phyloP scores from a whole-genome alignment of 116 monocot genomes.

The Papilionanthe hybrid region DNA sequence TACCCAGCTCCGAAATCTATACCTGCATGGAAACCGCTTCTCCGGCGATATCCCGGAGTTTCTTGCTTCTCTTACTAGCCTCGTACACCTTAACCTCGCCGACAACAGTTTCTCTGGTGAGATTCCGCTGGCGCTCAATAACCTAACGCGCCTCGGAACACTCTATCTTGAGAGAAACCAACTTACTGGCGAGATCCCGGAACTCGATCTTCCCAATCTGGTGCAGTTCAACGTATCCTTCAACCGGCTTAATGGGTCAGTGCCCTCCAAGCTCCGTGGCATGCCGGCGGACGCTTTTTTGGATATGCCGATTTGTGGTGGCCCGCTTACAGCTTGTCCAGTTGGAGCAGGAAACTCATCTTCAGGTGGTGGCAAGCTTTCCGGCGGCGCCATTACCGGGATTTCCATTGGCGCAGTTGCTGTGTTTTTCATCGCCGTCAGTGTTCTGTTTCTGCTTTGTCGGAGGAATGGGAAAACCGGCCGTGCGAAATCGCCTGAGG shows the following conservation, averaged over 20 bases:
- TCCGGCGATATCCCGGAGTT: slow-evolving; percentile 46
- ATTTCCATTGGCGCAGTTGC: slow-evolving; percentile 41
- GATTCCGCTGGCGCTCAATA: slow-evolving; percentile 43
- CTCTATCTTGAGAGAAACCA: slow-evolving; percentile 55
- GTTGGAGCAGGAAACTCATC: slow-evolving; percentile 8
- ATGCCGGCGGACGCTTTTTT: slow-evolving; percentile 29
- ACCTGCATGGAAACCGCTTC: slow-evolving; percentile 64
- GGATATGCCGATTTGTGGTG: slow-evolving; percentile 31
- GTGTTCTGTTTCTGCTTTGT: slow-evolving; percentile 37
- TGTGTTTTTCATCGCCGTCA: slow-evolving; percentile 24
- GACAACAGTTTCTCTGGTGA: slow-evolving; percentile 52
- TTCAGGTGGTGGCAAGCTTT: slow-evolving; percentile 26
- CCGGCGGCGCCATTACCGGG: slow-evolving; percentile 76
- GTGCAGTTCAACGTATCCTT: slow-evolving; percentile 39
- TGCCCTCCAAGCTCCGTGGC: slow-evolving; percentile 30
- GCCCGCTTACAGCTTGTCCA: slow-evolving; percentile 31
- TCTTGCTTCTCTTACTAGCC: slow-evolving; percentile 26
- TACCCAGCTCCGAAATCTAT: slow-evolving; percentile 49
- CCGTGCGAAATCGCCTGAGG: slow-evolving; percentile 4
- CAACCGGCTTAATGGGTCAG: slow-evolving; percentile 41
- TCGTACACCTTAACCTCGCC: slow-evolving; percentile 58
- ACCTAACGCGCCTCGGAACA: slow-evolving; percentile 43
- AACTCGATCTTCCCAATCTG: slow-evolving; percentile 34
- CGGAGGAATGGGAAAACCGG: slow-evolving; percentile 5
- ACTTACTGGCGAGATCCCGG: slow-evolving; percentile 63